Evolutionary conservation across 768 basidiomycete genomes (phyloP), one percentile per base, ranked within the genome.

Genomic region (Galerina sulciceps): DNA sequence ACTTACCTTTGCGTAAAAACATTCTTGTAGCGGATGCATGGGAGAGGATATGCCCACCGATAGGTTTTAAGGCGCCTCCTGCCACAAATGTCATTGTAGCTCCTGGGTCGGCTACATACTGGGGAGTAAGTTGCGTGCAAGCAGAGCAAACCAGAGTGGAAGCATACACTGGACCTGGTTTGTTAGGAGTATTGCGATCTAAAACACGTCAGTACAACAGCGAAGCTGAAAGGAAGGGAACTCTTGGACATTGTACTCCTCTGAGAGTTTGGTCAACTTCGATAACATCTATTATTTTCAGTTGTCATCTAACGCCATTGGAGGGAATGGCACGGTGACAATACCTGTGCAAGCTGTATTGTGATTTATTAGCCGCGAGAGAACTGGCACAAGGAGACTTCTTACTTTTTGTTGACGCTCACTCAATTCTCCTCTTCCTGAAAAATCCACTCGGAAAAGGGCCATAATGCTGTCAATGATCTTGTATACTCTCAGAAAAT

Each of bases 391-490:
- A 51, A 15, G 35, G 13, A 14, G 22, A n/a, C 3, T 13, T 18
- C 66, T 53, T 37, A 87, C 91, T 78, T 94, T 94, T 70, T 98
- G 96, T 69, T 96, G 95, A 51, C 95, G 82, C 76, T 96, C 94
- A 64, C 94, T 95, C 40, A 97, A 75, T 71, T 97, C 96, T 31
- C 96, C 96, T 78, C 96, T 80, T 18, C 96, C 96, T 3, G 92
- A 93, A 71, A 80, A 99, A 73, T 99, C 96, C 43, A 94, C 92
- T 17, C 94, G 86, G 73, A 99, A 99, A 6, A 96, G 82, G 26
- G 96, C 96, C 93, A 99, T 96, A 60, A 98, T 96, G 65, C 93
- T 95, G 71, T 98, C 96, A 36, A 98, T 85, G 58, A 98, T 94
- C 90, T 96, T 67, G 5, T 55, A 44, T 41, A 35, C 36, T 10